Conservation (phyloP, 768 basidiomycete genomes). For the Gloeophyllum trabeum region DNA sequence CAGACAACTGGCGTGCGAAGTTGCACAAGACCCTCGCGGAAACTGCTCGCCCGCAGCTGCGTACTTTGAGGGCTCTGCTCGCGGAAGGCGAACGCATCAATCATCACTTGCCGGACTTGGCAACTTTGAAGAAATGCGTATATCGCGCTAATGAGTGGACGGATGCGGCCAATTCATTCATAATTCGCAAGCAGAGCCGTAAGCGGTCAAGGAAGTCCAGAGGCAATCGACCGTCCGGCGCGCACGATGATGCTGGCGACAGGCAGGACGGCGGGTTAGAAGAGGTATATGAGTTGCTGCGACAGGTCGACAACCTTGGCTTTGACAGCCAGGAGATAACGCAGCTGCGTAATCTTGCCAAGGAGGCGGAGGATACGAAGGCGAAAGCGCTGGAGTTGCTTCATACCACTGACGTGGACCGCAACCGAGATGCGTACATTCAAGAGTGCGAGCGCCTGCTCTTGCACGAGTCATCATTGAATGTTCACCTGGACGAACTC, state of each 20-base stretch:
- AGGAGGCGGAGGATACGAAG: constrained; percentile 56
- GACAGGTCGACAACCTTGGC: constrained; percentile 66
- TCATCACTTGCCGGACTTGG: constrained; percentile 60
- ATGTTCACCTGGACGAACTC: constrained; percentile 77
- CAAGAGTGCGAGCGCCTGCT: constrained; percentile 64
- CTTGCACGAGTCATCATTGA: constrained; percentile 60
- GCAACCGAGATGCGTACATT: constrained; percentile 45
- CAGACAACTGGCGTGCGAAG: constrained; percentile 65
- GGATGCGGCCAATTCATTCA: constrained; percentile 70
- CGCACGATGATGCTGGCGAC: constrained; percentile 46
- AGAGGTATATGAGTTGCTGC: constrained; percentile 58
- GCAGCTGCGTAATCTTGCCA: constrained; percentile 38
- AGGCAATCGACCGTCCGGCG: constrained; percentile 34
- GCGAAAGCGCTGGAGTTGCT: constrained; percentile 44
- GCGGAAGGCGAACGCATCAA: constrained; percentile 86
- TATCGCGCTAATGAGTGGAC: constrained; percentile 78
- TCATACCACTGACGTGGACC: constrained; percentile 24
- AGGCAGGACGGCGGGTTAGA: constrained; percentile 61
- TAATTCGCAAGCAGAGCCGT: constrained; percentile 69
- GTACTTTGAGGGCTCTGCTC: constrained; percentile 69
- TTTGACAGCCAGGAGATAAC: constrained; percentile 77
- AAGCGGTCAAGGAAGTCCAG: constrained; percentile 62
- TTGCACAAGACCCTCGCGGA: constrained; percentile 57
- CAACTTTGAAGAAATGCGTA: constrained; percentile 68
- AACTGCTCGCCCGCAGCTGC: constrained; percentile 60